These are phyloP conservation scores for Echria macrotheca DNA, from an alignment of 495 filamentous ascomycete species.

Conservation along the genomic window DNA sequence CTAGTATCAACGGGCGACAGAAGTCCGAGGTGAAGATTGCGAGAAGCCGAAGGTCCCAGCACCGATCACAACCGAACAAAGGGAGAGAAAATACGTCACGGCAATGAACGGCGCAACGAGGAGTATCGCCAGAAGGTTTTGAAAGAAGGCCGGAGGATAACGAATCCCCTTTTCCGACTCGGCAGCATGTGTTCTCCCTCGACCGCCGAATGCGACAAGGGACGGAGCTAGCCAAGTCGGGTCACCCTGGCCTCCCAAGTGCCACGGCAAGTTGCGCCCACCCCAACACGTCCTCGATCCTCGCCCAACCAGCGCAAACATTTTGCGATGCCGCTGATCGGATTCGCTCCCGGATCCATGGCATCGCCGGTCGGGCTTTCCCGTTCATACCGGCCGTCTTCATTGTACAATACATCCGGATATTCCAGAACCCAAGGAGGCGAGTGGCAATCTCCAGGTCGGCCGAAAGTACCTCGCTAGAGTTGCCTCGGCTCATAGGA, in stretches of 20 bases:
- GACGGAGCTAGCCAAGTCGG: conserved; percentile 5
- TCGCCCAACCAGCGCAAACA: too few species aligned
- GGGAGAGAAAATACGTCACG: not conserved
- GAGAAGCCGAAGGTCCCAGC: not conserved
- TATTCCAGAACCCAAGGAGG: too few species aligned
- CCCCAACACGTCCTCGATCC: not conserved
- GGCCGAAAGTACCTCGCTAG: not conserved
- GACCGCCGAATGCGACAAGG: conserved; percentile 9
- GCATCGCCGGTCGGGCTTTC: too few species aligned
- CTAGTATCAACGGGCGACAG: not conserved
- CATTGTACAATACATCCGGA: too few species aligned
- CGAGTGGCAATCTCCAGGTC: not conserved
- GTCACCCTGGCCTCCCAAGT: not conserved
- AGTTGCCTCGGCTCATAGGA: not conserved
- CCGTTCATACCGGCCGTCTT: too few species aligned
- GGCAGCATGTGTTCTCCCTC: conserved; percentile 9
- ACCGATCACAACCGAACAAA: not conserved
- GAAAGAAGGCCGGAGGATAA: not conserved
- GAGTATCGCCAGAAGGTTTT: conserved; percentile 7
- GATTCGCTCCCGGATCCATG: too few species aligned
- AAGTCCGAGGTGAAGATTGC: too few species aligned
- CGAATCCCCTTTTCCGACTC: conserved; percentile 7
- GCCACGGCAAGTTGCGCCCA: not conserved
- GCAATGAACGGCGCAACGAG: not conserved
- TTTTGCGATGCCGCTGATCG: too few species aligned